A percentile compares a stretch with the other conserved stretches of the same genome.
Evolutionary conservation across 2,329 filamentous ascomycete genomes (phyloP).

Genomic region (Trichoderma pleuroti): DNA sequence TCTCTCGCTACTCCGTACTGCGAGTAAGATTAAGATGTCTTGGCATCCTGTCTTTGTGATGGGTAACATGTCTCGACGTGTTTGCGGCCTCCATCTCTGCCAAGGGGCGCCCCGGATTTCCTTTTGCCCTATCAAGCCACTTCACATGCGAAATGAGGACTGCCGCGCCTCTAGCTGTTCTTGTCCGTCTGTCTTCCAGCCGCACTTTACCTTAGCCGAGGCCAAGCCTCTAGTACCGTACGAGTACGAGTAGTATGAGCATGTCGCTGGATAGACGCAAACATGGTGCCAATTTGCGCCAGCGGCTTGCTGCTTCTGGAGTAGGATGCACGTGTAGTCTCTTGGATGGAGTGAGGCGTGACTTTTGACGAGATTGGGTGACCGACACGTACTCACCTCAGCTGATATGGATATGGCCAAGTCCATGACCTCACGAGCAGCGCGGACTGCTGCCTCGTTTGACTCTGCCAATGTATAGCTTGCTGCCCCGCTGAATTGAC

Average conservation of each 20-base stretch:
- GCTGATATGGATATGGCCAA: background rate
- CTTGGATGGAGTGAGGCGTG: background rate
- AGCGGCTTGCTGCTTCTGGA: background rate
- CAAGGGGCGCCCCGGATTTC: slow-evolving; percentile 8
- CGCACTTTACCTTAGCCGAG: background rate
- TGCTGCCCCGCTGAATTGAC: background rate
- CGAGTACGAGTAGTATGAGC: background rate
- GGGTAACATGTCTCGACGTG: background rate
- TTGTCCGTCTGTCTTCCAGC: background rate
- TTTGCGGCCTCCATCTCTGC: background rate
- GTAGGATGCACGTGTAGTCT: background rate
- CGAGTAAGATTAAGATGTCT: background rate
- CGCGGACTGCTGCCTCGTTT: background rate
- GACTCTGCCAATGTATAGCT: background rate
- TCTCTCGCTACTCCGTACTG: background rate
- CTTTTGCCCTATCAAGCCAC: background rate
- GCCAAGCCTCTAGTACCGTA: background rate
- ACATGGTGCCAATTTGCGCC: background rate
- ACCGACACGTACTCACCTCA: background rate
- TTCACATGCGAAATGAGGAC: slow-evolving; percentile 6
- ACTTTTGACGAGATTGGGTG: background rate
- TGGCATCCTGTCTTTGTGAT: background rate
- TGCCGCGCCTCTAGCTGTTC: background rate
- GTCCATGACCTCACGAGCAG: background rate
- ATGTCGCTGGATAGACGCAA: background rate